Percentiles rank a stretch among this genome's conserved stretches.
phyloP scores from a whole-genome alignment of 345 rosid genomes.

The Balakata baccata region DNA sequence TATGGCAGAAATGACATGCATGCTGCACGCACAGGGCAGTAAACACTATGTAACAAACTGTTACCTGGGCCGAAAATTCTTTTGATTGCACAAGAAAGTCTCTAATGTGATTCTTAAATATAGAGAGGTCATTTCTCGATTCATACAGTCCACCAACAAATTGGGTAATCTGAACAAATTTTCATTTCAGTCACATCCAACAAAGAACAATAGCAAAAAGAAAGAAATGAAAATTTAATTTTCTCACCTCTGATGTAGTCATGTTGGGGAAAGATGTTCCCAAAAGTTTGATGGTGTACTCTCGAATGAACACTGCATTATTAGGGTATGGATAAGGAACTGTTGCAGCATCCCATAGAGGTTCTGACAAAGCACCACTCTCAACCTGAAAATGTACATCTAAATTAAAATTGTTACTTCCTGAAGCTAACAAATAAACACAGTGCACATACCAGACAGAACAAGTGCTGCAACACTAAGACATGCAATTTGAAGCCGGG shows the following conservation, averaged over 20 bases:
- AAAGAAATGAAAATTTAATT: background rate
- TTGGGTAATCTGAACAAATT: slow-evolving; percentile 64
- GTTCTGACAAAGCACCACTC: slow-evolving; percentile 77
- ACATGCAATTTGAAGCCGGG: slow-evolving; percentile 99
- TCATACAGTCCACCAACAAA: slow-evolving; percentile 84
- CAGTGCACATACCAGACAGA: slow-evolving; percentile 63
- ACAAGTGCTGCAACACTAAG: slow-evolving; percentile 75
- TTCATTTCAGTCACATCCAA: slow-evolving; percentile 16
- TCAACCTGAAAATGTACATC: slow-evolving; percentile 55
- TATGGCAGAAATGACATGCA: background rate
- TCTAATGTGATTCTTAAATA: slow-evolving; percentile 80
- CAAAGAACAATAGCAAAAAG: background rate
- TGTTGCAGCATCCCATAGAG: slow-evolving; percentile 85
- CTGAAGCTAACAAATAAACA: background rate
- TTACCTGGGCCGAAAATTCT: slow-evolving; percentile 86
- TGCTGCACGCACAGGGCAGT: background rate
- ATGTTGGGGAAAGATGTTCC: slow-evolving; percentile 94
- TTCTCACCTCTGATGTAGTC: slow-evolving; percentile 74
- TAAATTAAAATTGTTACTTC: background rate
- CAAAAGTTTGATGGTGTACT: slow-evolving; percentile 85
- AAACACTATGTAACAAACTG: background rate
- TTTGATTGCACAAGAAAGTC: slow-evolving; percentile 93
- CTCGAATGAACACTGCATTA: slow-evolving; percentile 77
- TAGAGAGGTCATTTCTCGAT: slow-evolving; percentile 72
- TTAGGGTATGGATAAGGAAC: slow-evolving; percentile 72